Percentiles rank a stretch among this genome's conserved stretches.
phyloP scores from a whole-genome alignment of 139 green algal species.

The Chlamydomonas incerta region DNA sequence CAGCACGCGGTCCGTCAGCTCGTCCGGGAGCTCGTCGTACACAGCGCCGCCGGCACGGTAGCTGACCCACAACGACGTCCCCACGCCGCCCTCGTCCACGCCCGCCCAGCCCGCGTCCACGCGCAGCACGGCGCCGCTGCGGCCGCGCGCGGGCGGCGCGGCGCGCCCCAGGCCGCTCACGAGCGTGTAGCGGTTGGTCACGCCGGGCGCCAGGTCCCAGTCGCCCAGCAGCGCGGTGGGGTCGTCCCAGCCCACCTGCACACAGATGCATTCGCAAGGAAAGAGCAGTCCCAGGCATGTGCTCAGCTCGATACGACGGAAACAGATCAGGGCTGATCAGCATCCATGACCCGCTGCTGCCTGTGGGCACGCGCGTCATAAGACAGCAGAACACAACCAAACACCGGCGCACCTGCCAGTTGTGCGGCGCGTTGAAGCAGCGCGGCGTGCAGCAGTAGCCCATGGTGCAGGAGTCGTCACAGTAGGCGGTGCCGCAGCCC shows the following conservation, averaged over 20 bases:
- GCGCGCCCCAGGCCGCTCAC: background rate
- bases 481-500: conserved; percentile 1
- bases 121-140: background rate
- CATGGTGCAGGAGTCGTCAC: conserved; percentile 40
- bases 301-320: no score
- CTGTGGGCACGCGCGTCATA: background rate
- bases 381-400: background rate
- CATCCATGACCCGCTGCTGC: no score
- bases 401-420: conserved; percentile 47
- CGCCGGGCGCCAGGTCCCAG: background rate
- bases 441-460: conserved; percentile 46
- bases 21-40: background rate
- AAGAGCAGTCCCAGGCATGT: background rate
- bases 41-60: background rate
- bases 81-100: background rate
- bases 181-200: background rate
- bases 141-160: background rate
- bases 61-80: background rate
- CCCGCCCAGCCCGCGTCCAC: background rate
- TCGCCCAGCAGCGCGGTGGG: background rate
- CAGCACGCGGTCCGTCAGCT: background rate
- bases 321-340: no score
- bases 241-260: conserved; percentile 36
- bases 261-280: no score
- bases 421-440: conserved; percentile 56